These are phyloP conservation scores for Dendrobium huoshanense DNA, from an alignment of 106 monocot species.

Conservation along the genomic window DNA sequence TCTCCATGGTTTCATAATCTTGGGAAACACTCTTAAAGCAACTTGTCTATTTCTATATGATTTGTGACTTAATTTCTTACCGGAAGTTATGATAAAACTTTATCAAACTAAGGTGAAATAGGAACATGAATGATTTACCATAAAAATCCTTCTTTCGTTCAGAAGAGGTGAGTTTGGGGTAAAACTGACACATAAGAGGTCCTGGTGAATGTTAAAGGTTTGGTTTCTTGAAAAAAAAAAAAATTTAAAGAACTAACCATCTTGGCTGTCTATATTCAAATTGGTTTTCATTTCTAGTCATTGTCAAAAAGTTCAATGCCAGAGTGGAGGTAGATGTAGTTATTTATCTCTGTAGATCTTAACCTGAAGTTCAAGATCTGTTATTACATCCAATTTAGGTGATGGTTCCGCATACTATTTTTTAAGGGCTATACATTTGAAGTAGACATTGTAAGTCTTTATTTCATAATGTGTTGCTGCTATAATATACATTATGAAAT, in stretches of 20 bases:
- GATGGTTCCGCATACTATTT: background rate
- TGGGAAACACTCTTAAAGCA: background rate
- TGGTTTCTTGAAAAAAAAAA: background rate
- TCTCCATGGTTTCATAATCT: background rate
- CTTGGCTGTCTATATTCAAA: background rate
- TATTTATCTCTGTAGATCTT: background rate
- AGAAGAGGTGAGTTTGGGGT: background rate
- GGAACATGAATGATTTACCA: background rate
- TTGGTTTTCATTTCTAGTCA: background rate
- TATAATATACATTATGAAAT: background rate
- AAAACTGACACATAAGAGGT: background rate
- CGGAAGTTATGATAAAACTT: background rate
- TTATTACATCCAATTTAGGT: background rate
- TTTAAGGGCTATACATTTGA: background rate
- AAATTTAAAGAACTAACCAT: background rate
- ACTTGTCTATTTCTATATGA: background rate
- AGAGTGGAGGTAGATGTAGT: background rate
- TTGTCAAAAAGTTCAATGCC: constrained; percentile 1
- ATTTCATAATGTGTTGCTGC: background rate
- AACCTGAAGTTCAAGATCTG: background rate
- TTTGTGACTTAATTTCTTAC: background rate
- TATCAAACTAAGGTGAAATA: background rate
- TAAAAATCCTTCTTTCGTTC: background rate
- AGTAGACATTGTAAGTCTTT: background rate
- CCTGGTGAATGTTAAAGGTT: background rate